Percentiles rank a stretch among this genome's conserved stretches.
phyloP scores from a whole-genome alignment of 108 stramenopile genomes.

The Parietichytrium sp. region DNA sequence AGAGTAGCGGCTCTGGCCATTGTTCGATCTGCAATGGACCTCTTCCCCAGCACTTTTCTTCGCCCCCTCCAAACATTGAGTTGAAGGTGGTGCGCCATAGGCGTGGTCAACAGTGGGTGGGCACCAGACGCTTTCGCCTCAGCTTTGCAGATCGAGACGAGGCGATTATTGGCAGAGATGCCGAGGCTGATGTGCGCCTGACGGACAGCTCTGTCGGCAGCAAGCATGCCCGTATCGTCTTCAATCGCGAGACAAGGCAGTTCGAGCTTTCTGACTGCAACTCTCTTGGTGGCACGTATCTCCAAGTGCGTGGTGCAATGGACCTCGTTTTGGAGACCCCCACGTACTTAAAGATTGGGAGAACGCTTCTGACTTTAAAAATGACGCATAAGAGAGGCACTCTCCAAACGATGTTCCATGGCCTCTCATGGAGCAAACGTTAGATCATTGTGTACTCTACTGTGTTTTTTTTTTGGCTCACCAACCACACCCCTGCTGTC shows the following conservation, averaged over 20 bases:
- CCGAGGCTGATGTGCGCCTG: slow-evolving; percentile 25
- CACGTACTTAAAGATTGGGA: not conserved
- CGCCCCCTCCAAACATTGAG: not conserved
- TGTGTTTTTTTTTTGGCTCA: too few species aligned
- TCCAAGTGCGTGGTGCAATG: not conserved
- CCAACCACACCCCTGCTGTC: too few species aligned
- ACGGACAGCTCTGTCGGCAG: slow-evolving; percentile 28
- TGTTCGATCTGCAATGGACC: slow-evolving; percentile 37
- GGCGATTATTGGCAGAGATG: not conserved
- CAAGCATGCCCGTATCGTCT: slow-evolving; percentile 1
- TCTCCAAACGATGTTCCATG: not conserved
- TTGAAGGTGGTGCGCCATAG: slow-evolving; percentile 18
- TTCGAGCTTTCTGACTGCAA: slow-evolving; percentile 28
- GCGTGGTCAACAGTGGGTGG: slow-evolving; percentile 8
- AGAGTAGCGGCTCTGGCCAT: slow-evolving; percentile 19
- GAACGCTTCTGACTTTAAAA: not conserved
- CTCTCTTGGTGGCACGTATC: slow-evolving; percentile 32
- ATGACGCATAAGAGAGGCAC: slow-evolving; percentile 13
- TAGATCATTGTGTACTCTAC: too few species aligned
- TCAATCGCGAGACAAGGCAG: not conserved
- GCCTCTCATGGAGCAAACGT: too few species aligned
- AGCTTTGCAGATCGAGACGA: slow-evolving; percentile 26
- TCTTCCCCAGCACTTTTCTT: slow-evolving; percentile 32
- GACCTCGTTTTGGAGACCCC: slow-evolving; percentile 3
- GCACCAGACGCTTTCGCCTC: not conserved